Conservation (phyloP, 106 monocot genomes). For the Ottelia alismoides region DNA sequence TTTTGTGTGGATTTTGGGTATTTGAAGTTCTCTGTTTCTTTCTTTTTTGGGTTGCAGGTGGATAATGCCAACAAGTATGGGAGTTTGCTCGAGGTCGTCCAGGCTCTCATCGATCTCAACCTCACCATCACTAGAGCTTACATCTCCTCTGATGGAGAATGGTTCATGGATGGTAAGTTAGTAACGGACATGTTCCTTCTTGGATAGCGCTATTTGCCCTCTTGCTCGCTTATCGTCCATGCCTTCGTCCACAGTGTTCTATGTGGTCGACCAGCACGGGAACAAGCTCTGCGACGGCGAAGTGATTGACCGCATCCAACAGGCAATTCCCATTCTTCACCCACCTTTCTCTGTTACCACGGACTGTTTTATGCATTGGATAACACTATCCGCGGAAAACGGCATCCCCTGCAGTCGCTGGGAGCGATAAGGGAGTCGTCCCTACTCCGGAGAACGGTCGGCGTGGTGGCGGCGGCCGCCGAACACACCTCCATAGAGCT, state of each 20-base stretch:
- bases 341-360: background rate
- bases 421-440: constrained; percentile 5
- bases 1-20: background rate
- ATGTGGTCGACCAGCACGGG: constrained; percentile 48
- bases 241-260: constrained; percentile 6
- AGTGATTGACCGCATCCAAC: constrained; percentile 47
- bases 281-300: constrained; percentile 41
- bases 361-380: background rate
- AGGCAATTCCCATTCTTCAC: constrained; percentile 15
- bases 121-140: constrained; percentile 79
- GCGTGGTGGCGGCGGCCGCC: background rate
- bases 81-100: constrained; percentile 83
- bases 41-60: constrained; percentile 33
- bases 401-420: constrained; percentile 6
- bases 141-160: constrained; percentile 89
- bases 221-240: background rate
- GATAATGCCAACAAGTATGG: constrained; percentile 83
- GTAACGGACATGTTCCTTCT: too few species aligned
- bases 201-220: background rate
- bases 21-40: background rate
- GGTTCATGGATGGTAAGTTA: constrained; percentile 97
- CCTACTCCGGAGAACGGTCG: background rate
- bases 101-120: constrained; percentile 79
- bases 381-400: background rate
- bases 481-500: constrained; percentile 23